These are phyloP conservation scores for Ascochyta fabae DNA, from an alignment of 2,329 filamentous ascomycete species.

Conservation along the genomic window DNA sequence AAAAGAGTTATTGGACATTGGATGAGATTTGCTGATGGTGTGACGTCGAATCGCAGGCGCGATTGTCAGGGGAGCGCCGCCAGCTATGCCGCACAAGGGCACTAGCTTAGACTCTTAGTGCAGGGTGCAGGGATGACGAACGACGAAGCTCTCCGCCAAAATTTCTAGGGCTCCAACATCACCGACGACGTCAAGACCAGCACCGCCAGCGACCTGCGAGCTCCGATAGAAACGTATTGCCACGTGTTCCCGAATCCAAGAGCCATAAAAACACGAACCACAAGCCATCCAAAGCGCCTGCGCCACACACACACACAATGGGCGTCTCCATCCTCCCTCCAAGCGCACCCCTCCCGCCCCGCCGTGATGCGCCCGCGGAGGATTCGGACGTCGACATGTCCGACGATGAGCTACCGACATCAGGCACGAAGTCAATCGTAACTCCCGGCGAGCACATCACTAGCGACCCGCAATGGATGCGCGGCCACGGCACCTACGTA, in stretches of 20 bases:
- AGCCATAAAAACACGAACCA: neutral
- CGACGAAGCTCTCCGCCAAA: conserved; percentile 33
- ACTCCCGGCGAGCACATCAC: conserved; percentile 91
- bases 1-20: neutral
- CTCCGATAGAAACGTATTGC: neutral
- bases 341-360: conserved; percentile 41
- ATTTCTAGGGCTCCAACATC: conserved; percentile 31
- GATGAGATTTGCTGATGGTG: conserved; percentile 19
- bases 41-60: conserved; percentile 32
- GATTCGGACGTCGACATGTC: conserved; percentile 59
- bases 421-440: conserved; percentile 63
- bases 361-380: conserved; percentile 48
- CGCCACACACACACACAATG: conserved; percentile 51
- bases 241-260: neutral
- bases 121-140: conserved; percentile 11
- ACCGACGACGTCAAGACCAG: conserved; percentile 1
- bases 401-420: conserved; percentile 47
- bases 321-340: conserved; percentile 66
- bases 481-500: conserved; percentile 92
- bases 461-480: conserved; percentile 95
- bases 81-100: conserved; percentile 20
- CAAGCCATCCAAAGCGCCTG: neutral
- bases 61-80: conserved; percentile 15
- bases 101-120: neutral
- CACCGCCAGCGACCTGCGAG: neutral